Conservation (phyloP, 73 alveolate species). For the Paramecium bursaria region DNA sequence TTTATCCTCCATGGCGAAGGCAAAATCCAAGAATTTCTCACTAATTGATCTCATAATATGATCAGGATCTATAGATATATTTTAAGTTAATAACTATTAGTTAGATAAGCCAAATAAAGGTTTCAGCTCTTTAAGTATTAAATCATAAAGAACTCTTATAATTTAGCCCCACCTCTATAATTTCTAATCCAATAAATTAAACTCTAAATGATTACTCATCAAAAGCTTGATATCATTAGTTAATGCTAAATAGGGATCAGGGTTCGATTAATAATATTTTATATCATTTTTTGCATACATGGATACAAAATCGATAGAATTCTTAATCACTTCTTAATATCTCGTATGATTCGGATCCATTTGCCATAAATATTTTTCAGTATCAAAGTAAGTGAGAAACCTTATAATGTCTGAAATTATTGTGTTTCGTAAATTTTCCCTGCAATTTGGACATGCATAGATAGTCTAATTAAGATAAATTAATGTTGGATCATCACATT, state of each 20-base stretch:
- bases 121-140: constrained; percentile 1
- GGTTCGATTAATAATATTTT: constrained; percentile 3
- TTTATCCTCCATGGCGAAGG: constrained; percentile 24
- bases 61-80: background rate
- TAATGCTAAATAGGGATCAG: background rate
- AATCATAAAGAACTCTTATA: constrained; percentile 12
- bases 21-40: constrained; percentile 7
- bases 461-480: too few relatives aligned
- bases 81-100: background rate
- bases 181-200: constrained; percentile 14
- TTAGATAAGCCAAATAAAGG: background rate
- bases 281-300: background rate
- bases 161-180: constrained; percentile 3
- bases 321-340: constrained; percentile 39
- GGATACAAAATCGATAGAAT: constrained; percentile 45
- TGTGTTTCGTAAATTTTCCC: background rate
- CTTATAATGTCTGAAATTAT: constrained; percentile 11
- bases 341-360: constrained; percentile 6
- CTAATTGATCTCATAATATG: background rate
- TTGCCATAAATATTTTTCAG: constrained; percentile 42
- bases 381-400: constrained; percentile 46
- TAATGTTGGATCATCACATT: too few relatives aligned
- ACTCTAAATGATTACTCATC: constrained; percentile 12
- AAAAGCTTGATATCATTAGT: constrained; percentile 13
- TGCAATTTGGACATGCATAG: constrained; percentile 32